Evolutionary conservation across 2,329 filamentous ascomycete genomes (phyloP).

Genomic region (Didymella pomorum): DNA sequence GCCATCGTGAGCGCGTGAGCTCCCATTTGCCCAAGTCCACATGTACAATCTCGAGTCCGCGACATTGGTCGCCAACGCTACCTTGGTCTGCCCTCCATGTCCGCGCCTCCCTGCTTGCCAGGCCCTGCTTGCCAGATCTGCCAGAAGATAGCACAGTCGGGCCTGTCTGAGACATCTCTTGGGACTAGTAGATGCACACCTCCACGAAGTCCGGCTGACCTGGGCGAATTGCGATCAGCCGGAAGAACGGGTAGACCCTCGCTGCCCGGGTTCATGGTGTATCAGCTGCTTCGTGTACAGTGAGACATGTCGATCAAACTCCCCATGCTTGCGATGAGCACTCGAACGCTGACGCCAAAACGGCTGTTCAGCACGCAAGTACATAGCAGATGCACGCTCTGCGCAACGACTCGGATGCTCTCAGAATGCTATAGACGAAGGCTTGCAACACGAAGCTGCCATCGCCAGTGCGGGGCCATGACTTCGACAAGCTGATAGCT

Average conservation of each 20-base stretch:
- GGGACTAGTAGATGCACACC: conserved; percentile 25
- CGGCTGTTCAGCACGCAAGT: not conserved
- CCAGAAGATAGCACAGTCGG: conserved; percentile 21
- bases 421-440: not conserved
- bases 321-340: not conserved
- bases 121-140: conserved; percentile 2
- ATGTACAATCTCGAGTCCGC: conserved; percentile 37
- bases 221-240: conserved; percentile 27
- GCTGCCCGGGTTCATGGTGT: conserved; percentile 19
- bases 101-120: conserved; percentile 22
- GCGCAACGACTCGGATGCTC: not conserved
- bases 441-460: not conserved
- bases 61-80: not conserved
- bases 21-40: conserved; percentile 38
- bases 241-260: conserved; percentile 25
- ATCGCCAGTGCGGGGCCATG: conserved; percentile 1
- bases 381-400: not conserved
- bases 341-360: not conserved
- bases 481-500: conserved; percentile 10
- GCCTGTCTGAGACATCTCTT: conserved; percentile 15
- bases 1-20: conserved; percentile 37
- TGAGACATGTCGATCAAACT: conserved; percentile 12
- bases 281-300: conserved; percentile 9
- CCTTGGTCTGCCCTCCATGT: conserved; percentile 8
- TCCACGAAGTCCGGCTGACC: conserved; percentile 40